A percentile compares a stretch with the other conserved stretches of the same genome.
Conservation (phyloP, 1,139 yeast species). For the Magnusiomyces tetraspermus region DNA sequence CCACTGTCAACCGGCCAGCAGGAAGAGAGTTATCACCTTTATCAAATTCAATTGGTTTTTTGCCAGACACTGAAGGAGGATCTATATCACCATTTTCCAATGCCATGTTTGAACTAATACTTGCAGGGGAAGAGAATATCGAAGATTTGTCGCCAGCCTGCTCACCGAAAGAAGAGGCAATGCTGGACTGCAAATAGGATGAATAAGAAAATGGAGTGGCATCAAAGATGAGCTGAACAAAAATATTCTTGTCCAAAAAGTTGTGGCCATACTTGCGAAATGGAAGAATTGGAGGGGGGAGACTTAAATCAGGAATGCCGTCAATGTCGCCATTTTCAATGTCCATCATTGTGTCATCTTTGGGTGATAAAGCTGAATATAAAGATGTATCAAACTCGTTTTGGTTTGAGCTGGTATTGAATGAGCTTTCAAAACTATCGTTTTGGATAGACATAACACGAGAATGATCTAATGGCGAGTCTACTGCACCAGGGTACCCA, state of each 20-base stretch:
- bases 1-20: conserved; percentile 57
- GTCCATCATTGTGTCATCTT: conserved; percentile 22
- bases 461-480: conserved; percentile 17
- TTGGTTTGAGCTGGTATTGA: conserved; percentile 6
- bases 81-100: background rate
- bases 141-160: background rate
- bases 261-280: conserved; percentile 90
- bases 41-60: conserved; percentile 29
- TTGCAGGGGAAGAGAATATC: background rate
- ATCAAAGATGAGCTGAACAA: conserved; percentile 64
- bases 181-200: background rate
- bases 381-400: conserved; percentile 7
- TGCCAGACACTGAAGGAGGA: background rate
- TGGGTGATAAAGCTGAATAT: conserved; percentile 3
- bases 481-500: background rate
- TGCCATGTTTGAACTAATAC: background rate
- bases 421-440: background rate
- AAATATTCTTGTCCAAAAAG: conserved; percentile 79
- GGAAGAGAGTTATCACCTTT: conserved; percentile 32
- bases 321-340: conserved; percentile 39
- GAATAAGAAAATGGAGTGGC: conserved; percentile 33
- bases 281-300: conserved; percentile 96
- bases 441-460: conserved; percentile 13
- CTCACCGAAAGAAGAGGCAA: background rate
- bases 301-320: conserved; percentile 76